These are phyloP conservation scores for Malus fusca DNA, from an alignment of 306 rosid species.

Conservation along the genomic window DNA sequence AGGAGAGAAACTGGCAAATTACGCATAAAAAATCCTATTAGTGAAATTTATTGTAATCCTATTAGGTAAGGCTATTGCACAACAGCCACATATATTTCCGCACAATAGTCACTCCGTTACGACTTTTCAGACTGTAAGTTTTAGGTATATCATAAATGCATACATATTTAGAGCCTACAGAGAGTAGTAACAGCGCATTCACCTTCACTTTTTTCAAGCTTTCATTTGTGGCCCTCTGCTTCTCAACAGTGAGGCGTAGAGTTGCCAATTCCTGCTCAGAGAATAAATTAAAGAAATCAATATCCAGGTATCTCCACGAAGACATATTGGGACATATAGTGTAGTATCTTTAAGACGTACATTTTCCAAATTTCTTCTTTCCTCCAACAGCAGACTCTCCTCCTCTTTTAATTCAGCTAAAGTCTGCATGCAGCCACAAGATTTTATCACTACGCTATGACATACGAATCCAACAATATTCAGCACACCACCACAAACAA, in stretches of 20 bases:
- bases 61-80: neutral
- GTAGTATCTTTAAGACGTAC: conserved; percentile 29
- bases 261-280: conserved; percentile 55
- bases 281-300: conserved; percentile 1
- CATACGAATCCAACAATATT: neutral
- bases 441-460: neutral
- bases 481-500: neutral
- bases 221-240: conserved; percentile 51
- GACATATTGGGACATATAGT: neutral
- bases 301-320: neutral
- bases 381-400: conserved; percentile 60
- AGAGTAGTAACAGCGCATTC: neutral
- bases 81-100: neutral
- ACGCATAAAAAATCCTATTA: neutral
- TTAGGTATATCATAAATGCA: neutral
- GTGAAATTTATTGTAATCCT: neutral
- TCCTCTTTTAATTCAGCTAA: conserved; percentile 75
- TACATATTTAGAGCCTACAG: neutral
- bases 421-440: conserved; percentile 47
- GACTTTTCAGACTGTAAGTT: neutral
- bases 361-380: conserved; percentile 55
- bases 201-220: conserved; percentile 78
- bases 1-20: neutral
- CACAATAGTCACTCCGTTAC: neutral
- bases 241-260: conserved; percentile 43